Evolutionary conservation across 768 basidiomycete genomes (phyloP), one percentile per base, ranked within the genome.

Genomic region (Boletus rubropictus): DNA sequence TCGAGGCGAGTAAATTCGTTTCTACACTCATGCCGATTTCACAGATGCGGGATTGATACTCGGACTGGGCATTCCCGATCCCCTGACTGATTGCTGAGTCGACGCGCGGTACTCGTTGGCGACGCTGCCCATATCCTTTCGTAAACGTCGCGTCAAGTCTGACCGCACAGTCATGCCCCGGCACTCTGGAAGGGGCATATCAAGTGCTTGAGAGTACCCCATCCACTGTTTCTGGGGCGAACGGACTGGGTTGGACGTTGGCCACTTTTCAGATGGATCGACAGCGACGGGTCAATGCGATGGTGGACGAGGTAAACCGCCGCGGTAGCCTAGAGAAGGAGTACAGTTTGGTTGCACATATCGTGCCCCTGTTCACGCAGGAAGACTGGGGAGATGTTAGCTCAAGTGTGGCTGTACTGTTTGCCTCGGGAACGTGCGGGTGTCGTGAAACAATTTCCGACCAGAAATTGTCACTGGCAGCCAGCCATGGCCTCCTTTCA

Each of bases 401-500:
- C 17, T n/a, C 32, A 7, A n/a, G 2, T 45, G 61, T 62, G 60
- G 60, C 52, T 58, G 56, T 59, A 47, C 59, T 67, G 68, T 63
- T 65, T 63, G 66, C 69, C 17, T 69, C 76, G 76, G 77, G 65
- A 66, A 49, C 48, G 58, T 38, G 50, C 61, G 60, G 63, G 55
- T 48, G 39, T 28, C 29, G 15, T 24, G 24, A 27, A 42, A 37
- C 31, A 34, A 15, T 14, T 12, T 28, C 39, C 21, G 32, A 11
- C 11, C 22, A 24, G 36, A 49, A 52, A 50, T 44, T 21, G 21
- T 40, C 27, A 29, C 8, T 22, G 32, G 3, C 14, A n/a, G 10
- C 35, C 35, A 45, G 46, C 28, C 36, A 86, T 86, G 82, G 80
- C 83, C 64, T 71, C 82, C 57, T 72, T 84, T 66, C 77, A 82